Base-by-base conservation (phyloP, 2,329 filamentous ascomycete genomes). In the Phyllosticta citribraziliensis region DNA sequence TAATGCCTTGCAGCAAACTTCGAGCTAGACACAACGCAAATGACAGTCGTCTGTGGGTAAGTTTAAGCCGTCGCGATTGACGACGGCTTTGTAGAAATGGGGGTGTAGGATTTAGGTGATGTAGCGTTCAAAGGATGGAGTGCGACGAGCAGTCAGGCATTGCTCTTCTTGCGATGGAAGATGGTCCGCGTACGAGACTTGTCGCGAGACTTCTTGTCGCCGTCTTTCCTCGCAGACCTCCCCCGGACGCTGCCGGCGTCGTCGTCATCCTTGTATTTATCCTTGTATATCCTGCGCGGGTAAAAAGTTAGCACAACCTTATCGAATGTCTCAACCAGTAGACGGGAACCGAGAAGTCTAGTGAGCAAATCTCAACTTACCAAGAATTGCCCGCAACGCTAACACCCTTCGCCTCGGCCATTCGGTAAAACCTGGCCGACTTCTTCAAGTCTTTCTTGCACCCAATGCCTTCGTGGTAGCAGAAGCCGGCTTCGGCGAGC, bases 331-430 rank as follows among this genome's bases (percentile, higher is more conserved):
- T 58, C 10, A 52, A 50, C 55, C 47, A 12, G 11, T 25, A 5
- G 35, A 25, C n/a, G 6, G 54, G 11, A 40, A 40, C 33, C 33
- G 33, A 40, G 33, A 11, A 56, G 27, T 50, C 56, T 52, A 47
- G 14, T 40, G 20, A 12, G 20, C 24, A 57, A 52, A 55, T 50
- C 35, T 57, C 20, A 55, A 61, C 89, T 72, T 80, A 96, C 93
- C 94, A 99, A 79, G 91, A 97, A 73, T 97, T 97, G 60, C 94
- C 94, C 61, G 96, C 88, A 91, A 97, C 97, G 74, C 86, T 96
- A 80, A 97, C 92, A 6, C 94, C 94, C 75, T 94, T 94, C 24
- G 88, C 86, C 73, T 96, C 94, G 5, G 94, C 94, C 78, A 87
- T 82, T 22, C 94, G 87, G 73, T 97, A 97, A 69, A 94, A 91